Evolutionary conservation across 352 stramenopile species (phyloP), one percentile per base, ranked within the genome.

Genomic region (Phytophthora crassamura): DNA sequence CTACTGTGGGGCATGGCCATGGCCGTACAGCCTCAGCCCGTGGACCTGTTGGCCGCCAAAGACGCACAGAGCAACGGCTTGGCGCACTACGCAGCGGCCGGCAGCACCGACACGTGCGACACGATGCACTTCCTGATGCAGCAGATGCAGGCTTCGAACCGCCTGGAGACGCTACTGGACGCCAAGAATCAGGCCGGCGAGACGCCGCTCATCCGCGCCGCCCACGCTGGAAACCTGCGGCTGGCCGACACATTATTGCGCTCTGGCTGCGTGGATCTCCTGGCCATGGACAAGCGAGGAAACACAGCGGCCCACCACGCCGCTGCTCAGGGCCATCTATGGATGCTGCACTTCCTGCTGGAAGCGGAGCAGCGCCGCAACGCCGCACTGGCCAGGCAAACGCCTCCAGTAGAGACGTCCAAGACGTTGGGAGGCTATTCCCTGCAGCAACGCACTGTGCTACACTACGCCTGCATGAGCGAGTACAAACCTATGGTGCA

Each of bases 1-100:
- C 69, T 95, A 54, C 72, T 95, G 5, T 95, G 87, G 87, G 86
- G 87, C 9, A 95, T 95, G 84, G 82, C 84, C 6, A 85, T 91
- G 69, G 86, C 84, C 8, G 69, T 73, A 68, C 80, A 87, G 48
- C 83, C 80, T 4, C 36, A 68, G 45, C 76, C 77, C 4, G 74
- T 74, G 2, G 81, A 93, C 52, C 52, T 93, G 54, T 60, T 91
- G 34, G 67, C 57, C 14, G 67, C 68, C 12, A 64, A 63, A 20
- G 87, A 95, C 67, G 48, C 43, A 3, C 20, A 65, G 28, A 75
- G 77, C 30, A 95, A 93, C 69, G 59, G 64, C 0, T 59, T 91
- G 30, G 48, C 91, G 39, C 87, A 95, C 54, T 84, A 89, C 60
- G 79, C 82, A 22, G 84, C 84, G 11, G 76, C 74, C 6, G 72